A percentile compares a stretch with the other conserved stretches of the same genome.
Evolutionary conservation across 441 rosid genomes (phyloP).

Genomic region (Viola pubescens): DNA sequence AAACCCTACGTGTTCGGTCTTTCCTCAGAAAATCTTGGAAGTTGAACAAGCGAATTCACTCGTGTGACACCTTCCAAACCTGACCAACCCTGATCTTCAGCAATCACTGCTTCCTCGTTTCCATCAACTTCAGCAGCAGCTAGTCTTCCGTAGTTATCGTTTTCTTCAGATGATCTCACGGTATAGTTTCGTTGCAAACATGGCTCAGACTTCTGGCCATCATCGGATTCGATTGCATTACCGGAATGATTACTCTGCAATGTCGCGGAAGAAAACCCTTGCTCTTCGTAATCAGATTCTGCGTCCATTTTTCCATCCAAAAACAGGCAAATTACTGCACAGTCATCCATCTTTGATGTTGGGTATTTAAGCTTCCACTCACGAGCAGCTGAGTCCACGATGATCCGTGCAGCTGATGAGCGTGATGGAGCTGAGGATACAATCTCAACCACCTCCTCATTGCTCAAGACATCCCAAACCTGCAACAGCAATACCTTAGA

Average conservation of each 20-base stretch:
- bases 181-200: conserved; percentile 80
- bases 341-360: conserved; percentile 95
- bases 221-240: conserved; percentile 74
- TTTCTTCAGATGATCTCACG: conserved; percentile 74
- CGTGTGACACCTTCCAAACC: conserved; percentile 95
- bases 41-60: conserved; percentile 94
- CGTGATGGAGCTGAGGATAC: conserved; percentile 74
- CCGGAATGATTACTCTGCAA: conserved; percentile 63
- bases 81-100: conserved; percentile 81
- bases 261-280: conserved; percentile 84
- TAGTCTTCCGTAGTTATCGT: conserved; percentile 34
- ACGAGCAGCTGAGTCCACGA: conserved; percentile 83
- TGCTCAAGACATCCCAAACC: conserved; percentile 99
- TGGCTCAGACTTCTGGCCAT: conserved; percentile 78
- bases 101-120: conserved; percentile 27
- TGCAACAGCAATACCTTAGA: conserved; percentile 20
- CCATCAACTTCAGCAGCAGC: conserved; percentile 27
- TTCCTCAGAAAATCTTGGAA: conserved; percentile 89
- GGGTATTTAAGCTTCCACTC: conserved; percentile 96
- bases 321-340: conserved; percentile 96
- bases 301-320: conserved; percentile 92
- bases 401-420: conserved; percentile 70
- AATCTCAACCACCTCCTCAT: conserved; percentile 91
- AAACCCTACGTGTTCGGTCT: conserved; percentile 37
- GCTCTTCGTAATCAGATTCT: conserved; percentile 77